Percentiles rank a stretch among this genome's conserved stretches.
phyloP scores from a whole-genome alignment of 1,284 basidiomycete genomes.

The Leccinum proximum region DNA sequence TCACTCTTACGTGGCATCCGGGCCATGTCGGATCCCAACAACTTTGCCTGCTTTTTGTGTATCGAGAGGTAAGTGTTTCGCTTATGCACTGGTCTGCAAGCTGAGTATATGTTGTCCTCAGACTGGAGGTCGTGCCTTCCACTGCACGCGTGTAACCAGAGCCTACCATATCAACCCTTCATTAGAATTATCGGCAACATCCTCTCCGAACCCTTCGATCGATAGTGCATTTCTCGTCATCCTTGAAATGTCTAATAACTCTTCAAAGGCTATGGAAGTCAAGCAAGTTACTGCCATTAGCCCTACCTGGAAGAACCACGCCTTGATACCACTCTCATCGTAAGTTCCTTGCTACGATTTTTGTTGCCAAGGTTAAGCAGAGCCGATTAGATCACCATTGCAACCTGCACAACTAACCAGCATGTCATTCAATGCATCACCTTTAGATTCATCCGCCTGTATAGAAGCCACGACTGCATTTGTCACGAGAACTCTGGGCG shows the following conservation, averaged over 20 bases:
- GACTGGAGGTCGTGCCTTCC: constrained; percentile 47
- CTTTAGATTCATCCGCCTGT: constrained; percentile 37
- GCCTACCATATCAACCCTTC: constrained; percentile 56
- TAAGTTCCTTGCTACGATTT: constrained; percentile 33
- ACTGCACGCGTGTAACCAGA: constrained; percentile 52
- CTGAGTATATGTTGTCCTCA: constrained; percentile 22
- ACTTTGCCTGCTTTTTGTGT: constrained; percentile 61
- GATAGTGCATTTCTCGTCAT: constrained; percentile 53
- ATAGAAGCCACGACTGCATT: constrained; percentile 44
- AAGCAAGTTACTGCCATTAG: constrained; percentile 61
- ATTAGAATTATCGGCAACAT: constrained; percentile 46
- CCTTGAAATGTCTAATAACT: constrained; percentile 54
- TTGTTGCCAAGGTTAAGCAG: constrained; percentile 12
- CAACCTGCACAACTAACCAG: constrained; percentile 48
- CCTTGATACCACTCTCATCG: constrained; percentile 36
- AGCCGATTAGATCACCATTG: constrained; percentile 38
- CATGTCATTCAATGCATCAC: constrained; percentile 40
- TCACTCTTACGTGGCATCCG: constrained; percentile 54
- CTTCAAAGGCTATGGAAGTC: constrained; percentile 42
- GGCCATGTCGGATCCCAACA: constrained; percentile 44
- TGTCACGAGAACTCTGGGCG: constrained; percentile 47
- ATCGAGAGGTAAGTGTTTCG: constrained; percentile 55
- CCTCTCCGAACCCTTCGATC: constrained; percentile 45
- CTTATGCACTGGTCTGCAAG: background rate
- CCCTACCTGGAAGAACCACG: constrained; percentile 55